Conservation (phyloP, 345 rosid species). For the Acer yangbiense region DNA sequence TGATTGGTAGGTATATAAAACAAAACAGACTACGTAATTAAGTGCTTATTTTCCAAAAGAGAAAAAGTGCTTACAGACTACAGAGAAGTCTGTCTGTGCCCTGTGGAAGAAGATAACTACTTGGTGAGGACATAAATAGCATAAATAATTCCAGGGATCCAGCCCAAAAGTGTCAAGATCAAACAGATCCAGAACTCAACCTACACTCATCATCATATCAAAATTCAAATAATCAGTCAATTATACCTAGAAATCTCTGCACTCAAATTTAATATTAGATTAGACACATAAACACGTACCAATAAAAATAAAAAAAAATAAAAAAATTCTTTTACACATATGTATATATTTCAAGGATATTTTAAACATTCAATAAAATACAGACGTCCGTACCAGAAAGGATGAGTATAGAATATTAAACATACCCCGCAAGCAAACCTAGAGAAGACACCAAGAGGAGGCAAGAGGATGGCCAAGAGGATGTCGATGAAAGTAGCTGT, state of each 20-base stretch:
- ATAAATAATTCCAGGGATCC: constrained; percentile 79
- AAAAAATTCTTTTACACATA: no score
- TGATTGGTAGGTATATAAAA: background rate
- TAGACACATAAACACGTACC: background rate
- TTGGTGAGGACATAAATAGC: constrained; percentile 75
- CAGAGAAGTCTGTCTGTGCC: constrained; percentile 8
- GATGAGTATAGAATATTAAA: no score
- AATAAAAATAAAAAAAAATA: no score
- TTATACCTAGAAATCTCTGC: constrained; percentile 91
- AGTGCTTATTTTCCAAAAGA: background rate
- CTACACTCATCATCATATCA: constrained; percentile 26
- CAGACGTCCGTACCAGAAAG: no score
- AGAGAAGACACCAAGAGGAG: constrained; percentile 94
- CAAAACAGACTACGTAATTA: background rate
- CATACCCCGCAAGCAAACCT: constrained; percentile 71
- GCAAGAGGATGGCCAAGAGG: constrained; percentile 76
- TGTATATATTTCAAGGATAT: no score
- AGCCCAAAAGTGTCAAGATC: constrained; percentile 64
- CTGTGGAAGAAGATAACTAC: background rate
- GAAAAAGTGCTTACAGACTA: constrained; percentile 5
- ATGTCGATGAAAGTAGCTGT: constrained; percentile 68
- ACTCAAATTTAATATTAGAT: background rate
- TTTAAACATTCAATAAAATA: no score
- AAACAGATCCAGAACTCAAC: constrained; percentile 91
- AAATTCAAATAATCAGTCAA: constrained; percentile 20